phyloP scores from a whole-genome alignment of 768 basidiomycete genomes.

The Agaricus sinodeliciosus region DNA sequence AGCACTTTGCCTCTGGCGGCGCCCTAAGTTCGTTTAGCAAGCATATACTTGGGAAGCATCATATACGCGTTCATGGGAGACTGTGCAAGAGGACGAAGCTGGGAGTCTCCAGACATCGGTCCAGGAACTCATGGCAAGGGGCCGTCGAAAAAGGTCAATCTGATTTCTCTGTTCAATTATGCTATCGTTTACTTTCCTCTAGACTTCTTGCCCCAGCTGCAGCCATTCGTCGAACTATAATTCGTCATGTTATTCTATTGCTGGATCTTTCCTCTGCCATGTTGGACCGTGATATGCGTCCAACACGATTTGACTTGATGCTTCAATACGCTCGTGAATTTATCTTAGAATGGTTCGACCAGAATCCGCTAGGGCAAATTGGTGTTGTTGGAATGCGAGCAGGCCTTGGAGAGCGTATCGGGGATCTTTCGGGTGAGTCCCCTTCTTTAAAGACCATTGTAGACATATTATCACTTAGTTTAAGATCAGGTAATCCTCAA shows the following conservation, averaged over 20 bases:
- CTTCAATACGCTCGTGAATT: constrained; percentile 90
- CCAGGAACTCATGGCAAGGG: constrained; percentile 81
- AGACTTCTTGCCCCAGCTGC: constrained; percentile 78
- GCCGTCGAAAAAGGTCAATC: constrained; percentile 72
- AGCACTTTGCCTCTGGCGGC: constrained; percentile 1
- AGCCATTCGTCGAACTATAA: constrained; percentile 91
- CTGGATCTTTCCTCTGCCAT: constrained; percentile 89
- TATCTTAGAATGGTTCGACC: constrained; percentile 96
- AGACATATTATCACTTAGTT: not conserved
- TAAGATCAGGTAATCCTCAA: constrained; percentile 59
- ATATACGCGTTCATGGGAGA: constrained; percentile 94
- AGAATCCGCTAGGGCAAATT: constrained; percentile 96
- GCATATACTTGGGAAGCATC: constrained; percentile 95
- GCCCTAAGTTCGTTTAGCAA: constrained; percentile 39
- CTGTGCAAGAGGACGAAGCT: constrained; percentile 90
- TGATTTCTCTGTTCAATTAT: constrained; percentile 2
- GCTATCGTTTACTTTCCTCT: not conserved
- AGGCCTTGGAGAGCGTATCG: constrained; percentile 84
- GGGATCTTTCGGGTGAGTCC: constrained; percentile 83
- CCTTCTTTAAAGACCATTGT: not conserved
- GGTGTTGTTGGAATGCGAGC: constrained; percentile 91
- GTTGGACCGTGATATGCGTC: constrained; percentile 94
- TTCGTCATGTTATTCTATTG: constrained; percentile 90
- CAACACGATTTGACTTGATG: constrained; percentile 87
- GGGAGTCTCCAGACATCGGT: constrained; percentile 90